Conservation (phyloP, 1,284 basidiomycete genomes). For the Boletellus sp. region DNA sequence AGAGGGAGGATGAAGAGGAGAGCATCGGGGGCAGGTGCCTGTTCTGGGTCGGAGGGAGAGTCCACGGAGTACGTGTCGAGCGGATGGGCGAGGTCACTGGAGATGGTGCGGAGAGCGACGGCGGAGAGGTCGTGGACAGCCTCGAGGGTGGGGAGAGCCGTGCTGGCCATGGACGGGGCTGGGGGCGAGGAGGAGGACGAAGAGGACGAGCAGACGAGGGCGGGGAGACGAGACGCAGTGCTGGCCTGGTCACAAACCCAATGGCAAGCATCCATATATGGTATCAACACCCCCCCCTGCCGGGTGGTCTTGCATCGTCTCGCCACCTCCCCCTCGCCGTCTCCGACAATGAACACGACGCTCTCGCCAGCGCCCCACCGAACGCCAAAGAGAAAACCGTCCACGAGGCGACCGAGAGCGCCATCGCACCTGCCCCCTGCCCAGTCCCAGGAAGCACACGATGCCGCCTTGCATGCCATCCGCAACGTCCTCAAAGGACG, state of each 20-base stretch:
- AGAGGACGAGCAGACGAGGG: too few species aligned
- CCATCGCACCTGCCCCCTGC: conserved; percentile 55
- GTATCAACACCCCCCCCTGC: conserved; percentile 13
- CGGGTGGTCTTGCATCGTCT: conserved; percentile 10
- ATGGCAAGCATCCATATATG: conserved; percentile 13
- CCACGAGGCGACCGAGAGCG: conserved; percentile 50
- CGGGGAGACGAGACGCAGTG: background rate
- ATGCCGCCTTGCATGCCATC: conserved; percentile 74
- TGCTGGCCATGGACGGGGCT: conserved; percentile 12
- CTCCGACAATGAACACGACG: conserved; percentile 37
- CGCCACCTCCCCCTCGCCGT: background rate
- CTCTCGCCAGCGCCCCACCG: conserved; percentile 14
- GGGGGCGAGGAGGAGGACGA: background rate
- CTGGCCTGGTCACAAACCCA: conserved; percentile 16
- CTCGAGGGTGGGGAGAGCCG: background rate
- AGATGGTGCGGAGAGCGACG: conserved; percentile 19
- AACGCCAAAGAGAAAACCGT: conserved; percentile 37
- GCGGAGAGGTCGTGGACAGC: conserved; percentile 31
- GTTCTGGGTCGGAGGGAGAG: conserved; percentile 21
- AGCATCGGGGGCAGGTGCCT: conserved; percentile 46
- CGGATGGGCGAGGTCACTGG: conserved; percentile 24
- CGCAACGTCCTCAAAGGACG: conserved; percentile 81
- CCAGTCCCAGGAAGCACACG: conserved; percentile 61
- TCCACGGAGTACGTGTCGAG: conserved; percentile 21
- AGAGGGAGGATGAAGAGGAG: conserved; percentile 85